Evolutionary conservation across 495 filamentous ascomycete species (phyloP).

Genomic region (Trichocladium antarcticum): DNA sequence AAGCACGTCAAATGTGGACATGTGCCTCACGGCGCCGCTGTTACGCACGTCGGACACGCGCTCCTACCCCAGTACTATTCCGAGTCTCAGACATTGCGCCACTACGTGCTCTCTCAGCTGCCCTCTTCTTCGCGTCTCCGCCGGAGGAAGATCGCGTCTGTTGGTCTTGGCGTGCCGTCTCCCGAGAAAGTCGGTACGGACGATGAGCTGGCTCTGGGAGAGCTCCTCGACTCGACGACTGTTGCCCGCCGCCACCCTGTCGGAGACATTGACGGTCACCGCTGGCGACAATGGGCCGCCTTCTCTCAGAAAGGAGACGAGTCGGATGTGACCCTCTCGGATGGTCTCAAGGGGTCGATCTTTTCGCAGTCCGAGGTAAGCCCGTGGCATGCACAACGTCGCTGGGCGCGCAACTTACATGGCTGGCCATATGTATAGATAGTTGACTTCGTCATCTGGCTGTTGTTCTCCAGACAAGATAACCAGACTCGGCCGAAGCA

Average conservation of each 20-base stretch:
- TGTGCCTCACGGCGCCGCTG: neutral
- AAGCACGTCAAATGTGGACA: conserved; percentile 11
- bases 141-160: conserved; percentile 35
- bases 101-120: conserved; percentile 52
- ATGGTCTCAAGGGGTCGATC: conserved; percentile 30
- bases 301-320: conserved; percentile 55
- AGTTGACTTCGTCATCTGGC: conserved; percentile 71
- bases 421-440: conserved; percentile 43
- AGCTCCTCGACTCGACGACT: conserved; percentile 56
- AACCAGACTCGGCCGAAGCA: conserved; percentile 50
- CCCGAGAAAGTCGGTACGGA: conserved; percentile 20
- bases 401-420: neutral
- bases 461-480: conserved; percentile 53
- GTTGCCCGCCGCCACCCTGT: conserved; percentile 39
- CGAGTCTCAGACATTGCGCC: conserved; percentile 53
- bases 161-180: conserved; percentile 25
- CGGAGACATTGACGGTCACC: conserved; percentile 27
- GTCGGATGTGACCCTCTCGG: conserved; percentile 40
- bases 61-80: conserved; percentile 68
- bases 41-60: conserved; percentile 51
- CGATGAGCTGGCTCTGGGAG: conserved; percentile 34
- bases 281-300: conserved; percentile 46
- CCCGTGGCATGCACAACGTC: neutral
- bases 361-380: conserved; percentile 53
- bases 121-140: conserved; percentile 35